Base-by-base conservation (phyloP, 1,284 basidiomycete genomes). In the Moniliella sp. region DNA sequence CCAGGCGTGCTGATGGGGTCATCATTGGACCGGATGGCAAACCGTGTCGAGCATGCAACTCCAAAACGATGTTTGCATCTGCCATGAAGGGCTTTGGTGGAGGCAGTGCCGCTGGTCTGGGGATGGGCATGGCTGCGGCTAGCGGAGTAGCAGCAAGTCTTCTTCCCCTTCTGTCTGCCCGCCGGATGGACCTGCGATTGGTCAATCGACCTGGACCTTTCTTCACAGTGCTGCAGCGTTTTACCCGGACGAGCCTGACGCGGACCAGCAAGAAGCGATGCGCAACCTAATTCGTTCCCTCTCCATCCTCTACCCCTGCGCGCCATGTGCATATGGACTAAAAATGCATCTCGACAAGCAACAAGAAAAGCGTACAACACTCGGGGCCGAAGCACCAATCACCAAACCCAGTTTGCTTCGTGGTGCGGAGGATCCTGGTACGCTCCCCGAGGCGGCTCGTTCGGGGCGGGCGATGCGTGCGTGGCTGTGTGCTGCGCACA, bases 21-120 rank as follows among this genome's bases (percentile, higher is more conserved):
- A 45, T 57, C 10, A 39, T 59, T 0, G 52, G 56, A 1, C 50
- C 56, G 2, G 56, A 59, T 30, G 56, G 56, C 3, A 59, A 59
- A 28, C 56, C 56, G 12, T 59, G 56, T 36, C 42, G 52, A 19
- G 52, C 52, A 14, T 59, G 56, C 39, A 50, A 48, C 31, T 43
- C 50, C 4, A 53, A 53, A 32, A 33, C 51, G 3, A 54, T 51
- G 1, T 57, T 59, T 18, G 35, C 46, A 11, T 40, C 45, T 5
- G 54, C 56, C 12, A 43, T 56, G 43, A 50, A 47, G 15, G 41
- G 43, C 2, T 19, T 38, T 3, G 38, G 40, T 15, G 18, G 18
- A 14, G n/a, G 13, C 7, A 12, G 10, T 5, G 9, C 29, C 10
- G 3, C 14, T n/a, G 11, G 14, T 5, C n/a, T n/a, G n/a, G n/a